Percentiles rank a stretch among this genome's conserved stretches.
Evolutionary conservation across 2,329 filamentous ascomycete genomes (phyloP).

Genomic region (Epichloe glyceriae): DNA sequence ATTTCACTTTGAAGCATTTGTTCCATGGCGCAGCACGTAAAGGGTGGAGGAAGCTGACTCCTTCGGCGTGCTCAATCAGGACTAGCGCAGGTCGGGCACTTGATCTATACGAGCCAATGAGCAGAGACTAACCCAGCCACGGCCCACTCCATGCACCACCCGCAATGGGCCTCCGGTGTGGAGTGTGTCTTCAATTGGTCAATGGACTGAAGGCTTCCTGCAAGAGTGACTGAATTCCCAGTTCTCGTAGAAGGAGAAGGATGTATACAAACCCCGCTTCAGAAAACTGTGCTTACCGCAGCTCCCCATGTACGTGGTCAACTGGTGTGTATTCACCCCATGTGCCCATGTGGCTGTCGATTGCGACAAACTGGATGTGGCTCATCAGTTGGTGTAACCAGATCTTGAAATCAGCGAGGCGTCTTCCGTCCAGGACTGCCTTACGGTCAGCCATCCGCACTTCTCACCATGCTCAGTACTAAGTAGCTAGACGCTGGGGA

Average conservation of each 20-base stretch:
- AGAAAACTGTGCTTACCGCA: too few species aligned
- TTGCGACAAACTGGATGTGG: too few species aligned
- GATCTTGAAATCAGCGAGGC: too few species aligned
- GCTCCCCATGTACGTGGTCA: too few species aligned
- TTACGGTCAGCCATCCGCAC: too few species aligned
- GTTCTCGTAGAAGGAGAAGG: neutral
- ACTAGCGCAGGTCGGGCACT: conserved; percentile 16
- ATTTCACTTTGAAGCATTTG: conserved; percentile 19
- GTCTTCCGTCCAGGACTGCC: too few species aligned
- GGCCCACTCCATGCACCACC: conserved; percentile 12
- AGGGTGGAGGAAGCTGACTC: conserved; percentile 21
- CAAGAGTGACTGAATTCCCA: conserved; percentile 19
- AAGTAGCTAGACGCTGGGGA: too few species aligned
- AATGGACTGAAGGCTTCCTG: conserved; percentile 11
- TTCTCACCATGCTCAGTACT: too few species aligned
- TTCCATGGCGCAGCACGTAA: conserved; percentile 19
- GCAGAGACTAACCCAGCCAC: neutral
- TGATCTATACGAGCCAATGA: conserved; percentile 17
- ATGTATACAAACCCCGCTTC: neutral
- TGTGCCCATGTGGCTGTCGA: too few species aligned
- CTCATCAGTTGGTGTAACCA: too few species aligned
- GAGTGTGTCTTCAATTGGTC: conserved; percentile 18
- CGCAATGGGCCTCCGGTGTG: conserved; percentile 23
- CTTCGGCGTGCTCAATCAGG: conserved; percentile 31
- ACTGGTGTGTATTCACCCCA: neutral